These are phyloP conservation scores for Suillus clintonianus DNA, from an alignment of 768 basidiomycete species.

Conservation along the genomic window DNA sequence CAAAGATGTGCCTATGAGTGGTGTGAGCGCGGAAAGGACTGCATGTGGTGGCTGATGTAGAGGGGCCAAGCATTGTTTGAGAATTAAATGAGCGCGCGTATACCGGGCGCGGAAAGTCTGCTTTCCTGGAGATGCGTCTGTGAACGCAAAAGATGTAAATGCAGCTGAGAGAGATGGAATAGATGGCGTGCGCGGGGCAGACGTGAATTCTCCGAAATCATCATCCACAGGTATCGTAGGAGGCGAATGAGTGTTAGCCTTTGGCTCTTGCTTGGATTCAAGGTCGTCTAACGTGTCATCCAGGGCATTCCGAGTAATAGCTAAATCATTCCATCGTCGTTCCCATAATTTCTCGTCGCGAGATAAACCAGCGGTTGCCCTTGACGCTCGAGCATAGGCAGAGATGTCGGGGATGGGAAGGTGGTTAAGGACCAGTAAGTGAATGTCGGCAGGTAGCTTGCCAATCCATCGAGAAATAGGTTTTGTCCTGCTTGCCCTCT, in stretches of 20 bases:
- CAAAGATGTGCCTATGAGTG: slow-evolving; percentile 34
- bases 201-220: slow-evolving; percentile 87
- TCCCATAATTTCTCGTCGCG: slow-evolving; percentile 83
- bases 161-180: slow-evolving; percentile 12
- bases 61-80: slow-evolving; percentile 59
- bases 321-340: slow-evolving; percentile 64
- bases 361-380: slow-evolving; percentile 62
- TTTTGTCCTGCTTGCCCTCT: slow-evolving; percentile 1
- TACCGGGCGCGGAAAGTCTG: slow-evolving; percentile 56
- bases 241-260: slow-evolving; percentile 46
- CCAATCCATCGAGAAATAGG: slow-evolving; percentile 57
- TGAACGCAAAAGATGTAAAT: slow-evolving; percentile 16
- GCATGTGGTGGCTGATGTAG: slow-evolving; percentile 67
- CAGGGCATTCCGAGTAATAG: slow-evolving; percentile 46
- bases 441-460: slow-evolving; percentile 74
- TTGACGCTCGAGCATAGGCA: slow-evolving; percentile 66
- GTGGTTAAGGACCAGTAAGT: slow-evolving; percentile 70
- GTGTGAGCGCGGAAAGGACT: slow-evolving; percentile 51
- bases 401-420: slow-evolving; percentile 83
- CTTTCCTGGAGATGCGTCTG: slow-evolving; percentile 19
- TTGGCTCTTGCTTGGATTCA: slow-evolving; percentile 41
- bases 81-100: slow-evolving; percentile 62
- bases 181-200: slow-evolving; percentile 32
- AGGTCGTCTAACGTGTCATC: slow-evolving; percentile 57
- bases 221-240: slow-evolving; percentile 58